phyloP scores from a whole-genome alignment of 106 monocot genomes.

The Dioscorea dumetorum region DNA sequence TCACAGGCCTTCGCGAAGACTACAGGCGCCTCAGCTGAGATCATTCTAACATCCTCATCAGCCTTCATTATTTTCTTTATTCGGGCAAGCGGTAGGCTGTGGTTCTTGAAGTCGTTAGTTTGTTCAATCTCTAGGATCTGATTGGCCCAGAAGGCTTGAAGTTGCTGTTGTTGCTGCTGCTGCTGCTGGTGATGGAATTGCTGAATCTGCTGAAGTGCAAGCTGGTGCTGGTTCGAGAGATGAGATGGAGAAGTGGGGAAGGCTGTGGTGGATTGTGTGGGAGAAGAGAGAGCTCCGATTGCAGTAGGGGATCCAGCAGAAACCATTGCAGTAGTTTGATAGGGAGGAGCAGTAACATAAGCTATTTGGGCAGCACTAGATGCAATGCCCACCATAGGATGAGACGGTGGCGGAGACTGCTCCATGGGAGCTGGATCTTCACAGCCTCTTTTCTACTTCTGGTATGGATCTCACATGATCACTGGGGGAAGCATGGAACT shows the following conservation, averaged over 20 bases:
- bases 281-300: not conserved
- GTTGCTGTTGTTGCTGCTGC: constrained; percentile 23
- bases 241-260: constrained; percentile 6
- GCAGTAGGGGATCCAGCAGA: not conserved
- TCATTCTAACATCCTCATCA: constrained; percentile 64
- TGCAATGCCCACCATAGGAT: constrained; percentile 1
- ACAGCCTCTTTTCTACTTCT: too few relatives aligned
- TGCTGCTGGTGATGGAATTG: constrained; percentile 26
- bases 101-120: constrained; percentile 52
- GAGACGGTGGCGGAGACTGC: not conserved
- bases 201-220: constrained; percentile 18
- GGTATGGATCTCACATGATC: too few relatives aligned
- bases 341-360: constrained; percentile 3
- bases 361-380: constrained; percentile 4
- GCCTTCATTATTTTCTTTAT: constrained; percentile 76
- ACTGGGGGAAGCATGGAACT: too few relatives aligned
- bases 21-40: constrained; percentile 53
- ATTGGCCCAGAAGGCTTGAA: constrained; percentile 35
- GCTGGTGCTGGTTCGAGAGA: constrained; percentile 13
- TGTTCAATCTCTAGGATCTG: constrained; percentile 26
- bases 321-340: constrained; percentile 3
- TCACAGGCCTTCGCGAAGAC: constrained; percentile 63
- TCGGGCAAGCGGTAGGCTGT: constrained; percentile 52
- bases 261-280: constrained; percentile 4
- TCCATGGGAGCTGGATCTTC: constrained; percentile 5